Percentiles rank a stretch among this genome's conserved stretches.
Evolutionary conservation across 805 yeast genomes (phyloP).

Genomic region (Wickerhamiella musiphila): DNA sequence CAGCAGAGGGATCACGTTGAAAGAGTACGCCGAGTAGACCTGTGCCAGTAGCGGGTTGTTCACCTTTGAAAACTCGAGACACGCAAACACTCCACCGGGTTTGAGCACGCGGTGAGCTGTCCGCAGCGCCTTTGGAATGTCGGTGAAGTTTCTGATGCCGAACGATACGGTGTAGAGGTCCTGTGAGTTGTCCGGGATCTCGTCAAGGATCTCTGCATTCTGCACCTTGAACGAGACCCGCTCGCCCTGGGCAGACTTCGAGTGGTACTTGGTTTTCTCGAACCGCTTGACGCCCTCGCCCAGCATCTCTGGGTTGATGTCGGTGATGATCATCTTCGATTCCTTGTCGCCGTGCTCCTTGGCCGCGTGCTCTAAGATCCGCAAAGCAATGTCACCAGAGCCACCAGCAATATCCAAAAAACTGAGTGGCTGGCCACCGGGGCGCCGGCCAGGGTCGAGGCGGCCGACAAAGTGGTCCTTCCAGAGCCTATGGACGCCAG

Average conservation of each 20-base stretch:
- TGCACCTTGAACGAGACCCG: slow-evolving; percentile 74
- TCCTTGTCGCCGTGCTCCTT: slow-evolving; percentile 52
- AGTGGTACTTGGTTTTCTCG: slow-evolving; percentile 21
- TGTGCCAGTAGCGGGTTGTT: slow-evolving; percentile 59
- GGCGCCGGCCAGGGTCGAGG: slow-evolving; percentile 85
- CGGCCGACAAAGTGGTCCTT: slow-evolving; percentile 75
- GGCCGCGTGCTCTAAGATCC: slow-evolving; percentile 82
- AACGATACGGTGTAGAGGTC: slow-evolving; percentile 94
- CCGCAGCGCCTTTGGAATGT: slow-evolving; percentile 80
- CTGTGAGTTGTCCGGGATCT: slow-evolving; percentile 70
- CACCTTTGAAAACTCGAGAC: slow-evolving; percentile 88
- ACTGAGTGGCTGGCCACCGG: slow-evolving; percentile 66
- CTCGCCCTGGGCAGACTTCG: slow-evolving; percentile 37
- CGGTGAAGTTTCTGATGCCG: slow-evolving; percentile 91
- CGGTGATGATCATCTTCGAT: slow-evolving; percentile 78
- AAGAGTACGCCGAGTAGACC: slow-evolving; percentile 75
- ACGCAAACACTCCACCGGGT: slow-evolving; percentile 96
- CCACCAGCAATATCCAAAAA: slow-evolving; percentile 98
- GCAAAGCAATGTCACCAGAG: slow-evolving; percentile 95
- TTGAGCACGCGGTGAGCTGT: slow-evolving; percentile 92
- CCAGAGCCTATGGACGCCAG: slow-evolving; percentile 93
- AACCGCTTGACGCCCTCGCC: slow-evolving; percentile 77
- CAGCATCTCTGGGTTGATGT: slow-evolving; percentile 92
- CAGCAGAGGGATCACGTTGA: slow-evolving; percentile 74
- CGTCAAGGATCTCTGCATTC: slow-evolving; percentile 79